Evolutionary conservation across 257 asterid genomes (phyloP).

Genomic region (Solanum gandarillasii): DNA sequence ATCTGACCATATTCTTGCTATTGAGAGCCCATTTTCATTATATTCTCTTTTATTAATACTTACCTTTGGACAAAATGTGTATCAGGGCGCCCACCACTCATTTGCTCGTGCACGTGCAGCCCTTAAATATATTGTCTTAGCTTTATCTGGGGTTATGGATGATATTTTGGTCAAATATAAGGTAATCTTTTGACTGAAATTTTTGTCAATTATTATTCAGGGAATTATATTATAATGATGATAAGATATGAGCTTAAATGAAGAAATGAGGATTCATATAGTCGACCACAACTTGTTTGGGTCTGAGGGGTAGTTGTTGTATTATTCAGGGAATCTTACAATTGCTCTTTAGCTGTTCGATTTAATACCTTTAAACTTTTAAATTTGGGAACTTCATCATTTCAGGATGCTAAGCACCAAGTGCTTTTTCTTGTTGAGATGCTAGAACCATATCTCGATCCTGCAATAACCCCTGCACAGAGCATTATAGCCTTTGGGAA

Average conservation of each 20-base stretch:
- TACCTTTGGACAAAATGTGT: not conserved
- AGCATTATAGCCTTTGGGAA: constrained; percentile 84
- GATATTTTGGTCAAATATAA: constrained; percentile 70
- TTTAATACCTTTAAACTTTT: not conserved
- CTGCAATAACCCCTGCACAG: constrained; percentile 71
- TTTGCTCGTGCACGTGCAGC: constrained; percentile 84
- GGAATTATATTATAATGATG: not conserved
- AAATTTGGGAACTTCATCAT: constrained; percentile 6
- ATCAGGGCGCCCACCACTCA: constrained; percentile 63
- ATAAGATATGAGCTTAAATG: not conserved
- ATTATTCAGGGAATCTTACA: not conserved
- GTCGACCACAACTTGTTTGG: not conserved
- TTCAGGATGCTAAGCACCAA: constrained; percentile 75
- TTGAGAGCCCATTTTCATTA: constrained; percentile 3
- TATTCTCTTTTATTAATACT: not conserved
- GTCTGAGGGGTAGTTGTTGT: not conserved
- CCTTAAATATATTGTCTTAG: constrained; percentile 76
- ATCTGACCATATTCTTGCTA: constrained; percentile 9
- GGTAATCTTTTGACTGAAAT: constrained; percentile 26
- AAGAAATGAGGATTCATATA: not conserved
- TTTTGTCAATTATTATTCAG: not conserved
- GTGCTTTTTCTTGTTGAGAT: constrained; percentile 88
- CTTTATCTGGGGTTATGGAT: constrained; percentile 90
- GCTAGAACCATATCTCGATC: constrained; percentile 91
- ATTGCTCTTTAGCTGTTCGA: not conserved